Conservation (phyloP, 345 rosid species). For the Angophora floribunda region DNA sequence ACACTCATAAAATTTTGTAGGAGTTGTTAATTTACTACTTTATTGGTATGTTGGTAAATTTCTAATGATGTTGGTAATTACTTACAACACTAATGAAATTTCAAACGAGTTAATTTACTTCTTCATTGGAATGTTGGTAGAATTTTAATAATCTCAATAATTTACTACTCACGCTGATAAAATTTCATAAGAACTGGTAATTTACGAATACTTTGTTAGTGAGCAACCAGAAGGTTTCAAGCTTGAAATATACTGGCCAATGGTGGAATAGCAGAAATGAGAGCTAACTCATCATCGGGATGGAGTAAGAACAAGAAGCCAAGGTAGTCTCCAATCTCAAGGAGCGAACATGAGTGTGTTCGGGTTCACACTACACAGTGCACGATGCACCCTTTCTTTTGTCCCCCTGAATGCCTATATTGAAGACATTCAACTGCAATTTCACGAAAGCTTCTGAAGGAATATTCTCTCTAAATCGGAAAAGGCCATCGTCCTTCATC, state of each 20-base stretch:
- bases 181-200: not conserved
- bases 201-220: not conserved
- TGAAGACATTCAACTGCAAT: not conserved
- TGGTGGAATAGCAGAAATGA: not conserved
- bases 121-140: not conserved
- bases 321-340: not conserved
- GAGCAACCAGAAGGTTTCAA: not conserved
- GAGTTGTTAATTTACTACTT: not conserved
- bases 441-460: not conserved
- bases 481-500: not conserved
- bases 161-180: not conserved
- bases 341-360: not conserved
- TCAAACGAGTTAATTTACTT: not conserved
- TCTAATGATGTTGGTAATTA: fast-evolving
- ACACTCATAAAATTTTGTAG: fast-evolving
- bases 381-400: not conserved
- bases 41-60: not conserved
- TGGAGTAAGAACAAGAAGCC: not conserved
- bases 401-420: not conserved
- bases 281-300: not conserved
- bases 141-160: not conserved
- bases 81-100: fast-evolving
- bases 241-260: not conserved
- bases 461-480: not conserved
- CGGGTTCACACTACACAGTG: not conserved